These are phyloP conservation scores for Rosa lucieae DNA, from an alignment of 306 rosid species.

Conservation along the genomic window DNA sequence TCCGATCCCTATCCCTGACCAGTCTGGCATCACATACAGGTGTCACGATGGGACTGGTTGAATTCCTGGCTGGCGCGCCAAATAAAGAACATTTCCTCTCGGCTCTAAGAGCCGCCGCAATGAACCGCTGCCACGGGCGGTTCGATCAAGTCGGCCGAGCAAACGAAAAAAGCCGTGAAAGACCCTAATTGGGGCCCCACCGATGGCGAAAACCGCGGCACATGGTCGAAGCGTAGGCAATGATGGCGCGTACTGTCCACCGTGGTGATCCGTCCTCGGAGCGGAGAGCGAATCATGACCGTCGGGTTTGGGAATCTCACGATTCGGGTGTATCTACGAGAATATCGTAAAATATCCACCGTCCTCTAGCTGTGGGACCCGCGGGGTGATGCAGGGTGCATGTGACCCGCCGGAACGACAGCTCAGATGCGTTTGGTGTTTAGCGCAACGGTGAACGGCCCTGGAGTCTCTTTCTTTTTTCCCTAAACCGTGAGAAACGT, in stretches of 20 bases:
- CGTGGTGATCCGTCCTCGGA: constrained; percentile 22
- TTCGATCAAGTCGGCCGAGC: background rate
- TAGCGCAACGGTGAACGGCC: constrained; percentile 13
- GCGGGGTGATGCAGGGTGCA: constrained; percentile 12
- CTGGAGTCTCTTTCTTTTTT: background rate
- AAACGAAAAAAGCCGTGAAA: background rate
- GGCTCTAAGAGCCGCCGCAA: background rate
- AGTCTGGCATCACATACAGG: no score
- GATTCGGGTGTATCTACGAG: background rate
- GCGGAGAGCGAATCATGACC: constrained; percentile 25
- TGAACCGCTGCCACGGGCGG: background rate
- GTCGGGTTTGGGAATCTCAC: background rate
- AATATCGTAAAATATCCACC: background rate
- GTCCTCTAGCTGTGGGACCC: constrained; percentile 4
- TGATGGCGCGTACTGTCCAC: background rate
- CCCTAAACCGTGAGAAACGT: background rate
- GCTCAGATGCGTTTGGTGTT: constrained; percentile 27
- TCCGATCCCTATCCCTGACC: constrained; percentile 6
- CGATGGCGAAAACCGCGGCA: constrained; percentile 25
- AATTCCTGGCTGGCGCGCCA: background rate
- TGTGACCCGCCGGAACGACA: constrained; percentile 36
- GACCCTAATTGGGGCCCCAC: background rate
- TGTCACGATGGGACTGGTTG: background rate
- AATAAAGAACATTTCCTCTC: background rate
- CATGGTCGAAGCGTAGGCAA: constrained; percentile 40